Evolutionary conservation across 2,329 filamentous ascomycete species (phyloP).

Genomic region (Pestalotiopsis sp.): DNA sequence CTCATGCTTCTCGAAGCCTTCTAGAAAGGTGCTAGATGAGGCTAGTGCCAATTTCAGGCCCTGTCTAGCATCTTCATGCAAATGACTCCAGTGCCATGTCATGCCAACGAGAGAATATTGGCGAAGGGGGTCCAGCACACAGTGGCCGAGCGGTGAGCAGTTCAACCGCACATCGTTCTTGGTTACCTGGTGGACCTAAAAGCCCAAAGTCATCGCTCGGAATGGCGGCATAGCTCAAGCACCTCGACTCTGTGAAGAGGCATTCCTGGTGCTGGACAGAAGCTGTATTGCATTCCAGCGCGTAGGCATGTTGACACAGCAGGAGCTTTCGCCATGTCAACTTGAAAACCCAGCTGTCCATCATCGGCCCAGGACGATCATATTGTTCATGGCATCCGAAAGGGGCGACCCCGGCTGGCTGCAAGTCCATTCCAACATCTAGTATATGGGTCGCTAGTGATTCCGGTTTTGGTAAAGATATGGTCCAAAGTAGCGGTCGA

Average conservation of each 20-base stretch:
- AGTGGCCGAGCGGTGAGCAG: not conserved
- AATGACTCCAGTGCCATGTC: not conserved
- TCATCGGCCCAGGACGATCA: not conserved
- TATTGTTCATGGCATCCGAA: not conserved
- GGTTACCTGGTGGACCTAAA: not conserved
- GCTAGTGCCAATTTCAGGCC: slow-evolving; percentile 17
- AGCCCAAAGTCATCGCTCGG: not conserved
- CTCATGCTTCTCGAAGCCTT: slow-evolving; percentile 17
- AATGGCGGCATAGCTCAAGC: not conserved
- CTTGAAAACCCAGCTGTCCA: not conserved
- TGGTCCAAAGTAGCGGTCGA: slow-evolving; percentile 3
- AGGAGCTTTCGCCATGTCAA: not conserved
- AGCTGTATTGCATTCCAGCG: not conserved
- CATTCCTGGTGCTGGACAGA: not conserved
- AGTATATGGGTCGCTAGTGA: not conserved
- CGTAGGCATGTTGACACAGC: not conserved
- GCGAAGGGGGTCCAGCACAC: not conserved
- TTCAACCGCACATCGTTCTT: not conserved
- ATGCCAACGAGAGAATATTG: not conserved
- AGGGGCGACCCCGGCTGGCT: not conserved
- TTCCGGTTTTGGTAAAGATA: not conserved
- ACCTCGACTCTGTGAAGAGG: not conserved
- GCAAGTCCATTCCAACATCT: not conserved
- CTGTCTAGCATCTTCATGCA: slow-evolving; percentile 13
- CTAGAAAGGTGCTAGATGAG: slow-evolving; percentile 16